Percentiles rank a stretch among this genome's conserved stretches.
phyloP scores from a whole-genome alignment of 495 filamentous ascomycete genomes.

The Trichoderma virens region DNA sequence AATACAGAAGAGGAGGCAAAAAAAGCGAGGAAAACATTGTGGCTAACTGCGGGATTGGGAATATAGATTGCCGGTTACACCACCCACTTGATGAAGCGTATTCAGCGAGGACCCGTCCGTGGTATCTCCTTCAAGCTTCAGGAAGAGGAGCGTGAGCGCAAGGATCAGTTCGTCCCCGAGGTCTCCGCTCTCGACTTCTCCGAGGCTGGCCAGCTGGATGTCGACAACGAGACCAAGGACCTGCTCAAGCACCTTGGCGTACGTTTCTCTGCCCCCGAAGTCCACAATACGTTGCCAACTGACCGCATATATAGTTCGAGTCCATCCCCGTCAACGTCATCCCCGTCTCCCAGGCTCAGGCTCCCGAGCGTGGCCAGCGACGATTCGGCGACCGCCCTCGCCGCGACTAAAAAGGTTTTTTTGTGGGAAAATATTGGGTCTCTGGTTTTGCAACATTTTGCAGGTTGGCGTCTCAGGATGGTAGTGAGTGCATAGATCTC shows the following conservation, averaged over 20 bases:
- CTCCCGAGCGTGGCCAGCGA: slow-evolving; percentile 62
- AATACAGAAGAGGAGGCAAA: not conserved
- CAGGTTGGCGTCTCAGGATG: slow-evolving; percentile 37
- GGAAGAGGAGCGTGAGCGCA: slow-evolving; percentile 99
- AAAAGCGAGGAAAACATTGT: not conserved
- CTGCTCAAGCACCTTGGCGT: slow-evolving; percentile 96
- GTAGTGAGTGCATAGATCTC: slow-evolving; percentile 42
- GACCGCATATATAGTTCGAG: slow-evolving; percentile 65
- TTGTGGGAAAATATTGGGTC: slow-evolving; percentile 8
- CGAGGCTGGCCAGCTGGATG: slow-evolving; percentile 87
- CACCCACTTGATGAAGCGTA: slow-evolving; percentile 95
- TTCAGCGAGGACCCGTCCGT: slow-evolving; percentile 96
- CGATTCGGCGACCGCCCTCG: slow-evolving; percentile 38
- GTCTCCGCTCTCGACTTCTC: slow-evolving; percentile 96
- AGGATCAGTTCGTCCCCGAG: slow-evolving; percentile 99
- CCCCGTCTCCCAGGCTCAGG: slow-evolving; percentile 80
- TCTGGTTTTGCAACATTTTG: slow-evolving; percentile 23
- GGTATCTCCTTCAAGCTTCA: slow-evolving; percentile 99
- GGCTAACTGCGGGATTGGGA: slow-evolving; percentile 11
- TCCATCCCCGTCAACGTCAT: slow-evolving; percentile 92
- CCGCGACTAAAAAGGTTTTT: slow-evolving; percentile 37
- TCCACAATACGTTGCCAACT: slow-evolving; percentile 9
- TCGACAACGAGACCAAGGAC: slow-evolving; percentile 96
- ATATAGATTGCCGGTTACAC: slow-evolving; percentile 94
- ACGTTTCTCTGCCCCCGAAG: slow-evolving; percentile 41